Base-by-base conservation (phyloP, 208 protist species). In the Kentomonas sorsogonicus region DNA sequence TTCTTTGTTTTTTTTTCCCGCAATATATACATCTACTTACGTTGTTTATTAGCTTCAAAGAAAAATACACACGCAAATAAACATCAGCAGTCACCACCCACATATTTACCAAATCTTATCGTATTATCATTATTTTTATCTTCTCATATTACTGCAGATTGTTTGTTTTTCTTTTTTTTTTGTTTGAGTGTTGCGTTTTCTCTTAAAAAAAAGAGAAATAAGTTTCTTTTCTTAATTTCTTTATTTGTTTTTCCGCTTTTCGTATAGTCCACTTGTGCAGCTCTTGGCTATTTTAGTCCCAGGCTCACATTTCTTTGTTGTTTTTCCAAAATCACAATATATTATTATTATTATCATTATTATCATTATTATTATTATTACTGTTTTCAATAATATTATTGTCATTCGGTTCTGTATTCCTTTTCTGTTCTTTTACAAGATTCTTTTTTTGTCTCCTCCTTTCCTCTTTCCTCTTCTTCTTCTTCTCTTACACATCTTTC, bases 171-270 rank as follows among this genome's bases (percentile, higher is more conserved):
- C 31, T 27, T 48, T 48, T 18, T 20, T 48, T 48, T 48, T 18
- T 48, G 10, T 26, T 52, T 52, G 25, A 31, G n/a, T 52, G 25
- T 52, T 52, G 7, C n/a, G 25, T 52, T 52, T 20, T 52, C 31
- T 34, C 5, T 52, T 31, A 41, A 41, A 41, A 41, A 41, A 41
- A 41, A 18, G 38, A 41, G 16, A 41, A 41, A 16, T 41, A 18
- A 41, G 16, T 11, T 41, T 11, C 38, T 41, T 9, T 9, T 48
- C 25, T 27, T 48, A 48, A 48, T 27, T 48, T 27, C 16, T 41
- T 41, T 41, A 18, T 41, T 41, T 41, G 11, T 41, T 41, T 41
- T 41, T 41, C 11, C 38, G 38, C 16, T 18, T 41, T 11, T 41
- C 11, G 11, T 41, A 18, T 18, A 18, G 11, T 41, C 16, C 25